These are phyloP conservation scores for Fomitopsis pinicola DNA, from an alignment of 1,284 basidiomycete genomes.

Conservation along the genomic window DNA sequence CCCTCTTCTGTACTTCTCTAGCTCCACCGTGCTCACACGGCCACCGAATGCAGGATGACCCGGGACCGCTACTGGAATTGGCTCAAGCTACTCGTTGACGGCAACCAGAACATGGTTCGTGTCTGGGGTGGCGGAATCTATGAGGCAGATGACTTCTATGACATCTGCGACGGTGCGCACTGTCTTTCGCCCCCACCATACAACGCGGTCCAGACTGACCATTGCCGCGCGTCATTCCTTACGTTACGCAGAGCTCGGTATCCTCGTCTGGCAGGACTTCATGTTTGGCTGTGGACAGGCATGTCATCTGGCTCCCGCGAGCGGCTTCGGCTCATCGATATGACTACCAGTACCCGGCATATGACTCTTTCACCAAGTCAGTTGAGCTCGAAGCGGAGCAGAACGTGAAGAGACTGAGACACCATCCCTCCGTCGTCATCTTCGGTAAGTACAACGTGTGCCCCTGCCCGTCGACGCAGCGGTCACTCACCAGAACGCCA, in stretches of 20 bases:
- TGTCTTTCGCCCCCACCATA: neutral
- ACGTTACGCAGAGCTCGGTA: constrained; percentile 42
- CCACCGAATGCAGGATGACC: constrained; percentile 32
- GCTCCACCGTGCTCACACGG: neutral
- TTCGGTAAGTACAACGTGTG: constrained; percentile 48
- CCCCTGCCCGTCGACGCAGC: neutral
- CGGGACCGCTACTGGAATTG: constrained; percentile 57
- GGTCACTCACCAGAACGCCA: neutral
- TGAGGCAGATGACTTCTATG: constrained; percentile 74
- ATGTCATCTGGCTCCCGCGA: constrained; percentile 9
- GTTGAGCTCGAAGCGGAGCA: constrained; percentile 69
- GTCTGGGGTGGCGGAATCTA: constrained; percentile 87
- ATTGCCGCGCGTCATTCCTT: neutral
- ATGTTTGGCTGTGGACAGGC: constrained; percentile 78
- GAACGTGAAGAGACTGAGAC: constrained; percentile 67
- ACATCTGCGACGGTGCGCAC: constrained; percentile 67
- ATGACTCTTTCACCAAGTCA: constrained; percentile 64
- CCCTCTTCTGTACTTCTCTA: neutral
- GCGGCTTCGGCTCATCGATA: constrained; percentile 1
- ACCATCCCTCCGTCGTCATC: constrained; percentile 81
- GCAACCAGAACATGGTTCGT: constrained; percentile 83
- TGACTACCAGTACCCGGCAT: constrained; percentile 63
- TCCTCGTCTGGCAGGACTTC: constrained; percentile 88
- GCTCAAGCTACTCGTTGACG: constrained; percentile 71
- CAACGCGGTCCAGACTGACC: neutral